phyloP scores from a whole-genome alignment of 345 rosid genomes.

The Boechera stricta region DNA sequence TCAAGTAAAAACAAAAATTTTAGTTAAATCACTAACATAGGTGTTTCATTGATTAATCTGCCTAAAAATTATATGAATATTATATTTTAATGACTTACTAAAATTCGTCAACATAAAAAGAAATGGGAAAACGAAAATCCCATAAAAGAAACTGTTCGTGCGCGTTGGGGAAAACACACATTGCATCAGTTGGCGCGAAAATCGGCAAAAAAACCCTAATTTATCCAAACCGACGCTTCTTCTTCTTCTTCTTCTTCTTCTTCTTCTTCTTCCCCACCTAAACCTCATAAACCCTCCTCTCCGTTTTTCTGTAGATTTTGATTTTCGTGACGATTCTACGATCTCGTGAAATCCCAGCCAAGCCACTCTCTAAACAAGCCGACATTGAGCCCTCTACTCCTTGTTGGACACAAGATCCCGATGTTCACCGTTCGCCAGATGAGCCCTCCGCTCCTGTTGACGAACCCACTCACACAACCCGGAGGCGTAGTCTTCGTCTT shows the following conservation, averaged over 20 bases:
- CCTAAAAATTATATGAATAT: too few species aligned
- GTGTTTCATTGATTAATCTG: too few species aligned
- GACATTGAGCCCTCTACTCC: constrained; percentile 61
- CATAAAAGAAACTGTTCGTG: too few species aligned
- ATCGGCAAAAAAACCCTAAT: constrained; percentile 24
- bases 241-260: background rate
- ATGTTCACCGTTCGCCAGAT: constrained; percentile 26
- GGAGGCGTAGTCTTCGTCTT: constrained; percentile 63
- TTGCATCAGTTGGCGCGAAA: constrained; percentile 39
- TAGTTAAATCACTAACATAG: too few species aligned
- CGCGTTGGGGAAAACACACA: background rate
- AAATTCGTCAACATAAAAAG: too few species aligned
- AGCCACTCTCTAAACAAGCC: constrained; percentile 29
- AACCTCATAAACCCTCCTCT: background rate
- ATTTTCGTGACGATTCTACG: constrained; percentile 56
- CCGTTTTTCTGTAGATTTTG: background rate
- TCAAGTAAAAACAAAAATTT: too few species aligned
- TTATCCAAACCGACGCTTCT: background rate
- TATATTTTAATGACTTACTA: too few species aligned
- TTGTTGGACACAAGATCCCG: constrained; percentile 46
- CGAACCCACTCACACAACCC: constrained; percentile 1
- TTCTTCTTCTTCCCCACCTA: background rate
- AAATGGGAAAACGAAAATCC: too few species aligned
- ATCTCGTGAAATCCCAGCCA: constrained; percentile 51
- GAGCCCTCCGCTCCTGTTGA: background rate